phyloP scores from a whole-genome alignment of 2,329 filamentous ascomycete genomes.

The Endoconidiophora polonica region DNA sequence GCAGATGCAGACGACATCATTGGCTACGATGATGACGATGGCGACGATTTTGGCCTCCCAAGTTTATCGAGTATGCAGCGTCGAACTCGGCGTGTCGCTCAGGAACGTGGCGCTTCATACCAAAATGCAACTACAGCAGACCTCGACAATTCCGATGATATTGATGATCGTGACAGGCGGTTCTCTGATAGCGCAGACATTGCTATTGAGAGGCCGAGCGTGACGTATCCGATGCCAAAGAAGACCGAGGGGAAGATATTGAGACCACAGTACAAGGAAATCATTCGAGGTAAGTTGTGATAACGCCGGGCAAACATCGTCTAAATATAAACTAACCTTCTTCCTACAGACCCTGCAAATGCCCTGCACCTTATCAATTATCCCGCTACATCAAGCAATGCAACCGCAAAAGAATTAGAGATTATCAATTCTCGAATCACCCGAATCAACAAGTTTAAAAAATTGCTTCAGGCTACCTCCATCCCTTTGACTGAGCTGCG shows the following conservation, averaged over 20 bases:
- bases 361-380: constrained; percentile 89
- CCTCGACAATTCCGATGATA: constrained; percentile 10
- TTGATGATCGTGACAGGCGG: constrained; percentile 30
- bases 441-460: constrained; percentile 97
- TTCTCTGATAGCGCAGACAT: constrained; percentile 86
- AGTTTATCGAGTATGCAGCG: constrained; percentile 84
- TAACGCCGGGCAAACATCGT: neutral
- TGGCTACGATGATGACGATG: constrained; percentile 64
- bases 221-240: constrained; percentile 73
- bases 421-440: constrained; percentile 74
- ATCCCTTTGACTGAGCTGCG: constrained; percentile 74
- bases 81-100: constrained; percentile 35
- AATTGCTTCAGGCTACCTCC: constrained; percentile 78
- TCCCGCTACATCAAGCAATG: constrained; percentile 53
- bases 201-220: constrained; percentile 69
- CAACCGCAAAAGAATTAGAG: constrained; percentile 69
- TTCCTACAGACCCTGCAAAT: constrained; percentile 57
- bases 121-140: constrained; percentile 1
- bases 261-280: constrained; percentile 93
- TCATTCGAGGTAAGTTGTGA: constrained; percentile 45
- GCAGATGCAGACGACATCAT: constrained; percentile 61
- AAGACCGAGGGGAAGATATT: constrained; percentile 90
- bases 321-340: constrained; percentile 13
- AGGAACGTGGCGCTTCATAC: neutral
- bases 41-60: constrained; percentile 88